These are phyloP conservation scores for Penicillium alfredii DNA, from an alignment of 495 filamentous ascomycete genomes.

Conservation along the genomic window DNA sequence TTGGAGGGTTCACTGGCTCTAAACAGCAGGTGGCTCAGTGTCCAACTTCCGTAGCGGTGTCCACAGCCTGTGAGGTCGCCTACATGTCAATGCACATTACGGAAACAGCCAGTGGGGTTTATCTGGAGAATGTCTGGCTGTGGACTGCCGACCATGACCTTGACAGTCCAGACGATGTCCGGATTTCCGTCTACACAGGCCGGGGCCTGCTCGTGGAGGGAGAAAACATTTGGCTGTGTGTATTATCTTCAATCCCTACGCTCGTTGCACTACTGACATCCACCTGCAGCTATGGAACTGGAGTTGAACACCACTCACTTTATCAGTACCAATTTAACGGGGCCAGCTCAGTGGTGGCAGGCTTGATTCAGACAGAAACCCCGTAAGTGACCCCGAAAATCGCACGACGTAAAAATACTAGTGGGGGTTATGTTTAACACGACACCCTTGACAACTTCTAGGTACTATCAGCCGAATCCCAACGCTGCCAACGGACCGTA, in stretches of 20 bases:
- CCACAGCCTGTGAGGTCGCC: conserved; percentile 52
- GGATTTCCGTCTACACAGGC: conserved; percentile 64
- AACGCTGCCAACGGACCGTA: conserved; percentile 53
- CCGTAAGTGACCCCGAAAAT: conserved; percentile 41
- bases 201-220: conserved; percentile 61
- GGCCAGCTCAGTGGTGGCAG: conserved; percentile 64
- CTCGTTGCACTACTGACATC: conserved; percentile 7
- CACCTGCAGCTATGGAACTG: conserved; percentile 52
- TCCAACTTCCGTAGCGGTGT: conserved; percentile 32
- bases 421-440: too few species aligned
- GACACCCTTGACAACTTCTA: conserved; percentile 7
- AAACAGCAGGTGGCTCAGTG: conserved; percentile 45
- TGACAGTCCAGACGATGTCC: conserved; percentile 49
- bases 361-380: conserved; percentile 80
- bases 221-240: conserved; percentile 52
- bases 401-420: too few species aligned
- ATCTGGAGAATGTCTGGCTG: conserved; percentile 64
- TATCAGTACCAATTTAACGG: conserved; percentile 77
- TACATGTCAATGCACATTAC: conserved; percentile 68
- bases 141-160: conserved; percentile 74
- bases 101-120: conserved; percentile 38
- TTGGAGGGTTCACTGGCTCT: conserved; percentile 52
- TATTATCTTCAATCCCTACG: neutral
- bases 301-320: conserved; percentile 68
- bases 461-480: conserved; percentile 61